These are phyloP conservation scores for Aspergillus carbonarius DNA, from an alignment of 2,329 filamentous ascomycete species.

Conservation along the genomic window DNA sequence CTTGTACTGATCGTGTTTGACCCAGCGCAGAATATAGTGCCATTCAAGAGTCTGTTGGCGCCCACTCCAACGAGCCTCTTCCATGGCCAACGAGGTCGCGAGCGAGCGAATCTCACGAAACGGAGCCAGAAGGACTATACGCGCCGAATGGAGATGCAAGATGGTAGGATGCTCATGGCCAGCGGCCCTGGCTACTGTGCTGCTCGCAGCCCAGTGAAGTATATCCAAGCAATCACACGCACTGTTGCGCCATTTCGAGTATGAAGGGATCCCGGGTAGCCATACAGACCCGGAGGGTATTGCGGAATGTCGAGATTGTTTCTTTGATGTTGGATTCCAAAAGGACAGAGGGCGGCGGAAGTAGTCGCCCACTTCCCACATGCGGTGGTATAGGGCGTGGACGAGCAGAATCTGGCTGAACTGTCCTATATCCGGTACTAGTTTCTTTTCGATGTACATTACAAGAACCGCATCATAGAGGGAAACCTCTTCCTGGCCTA, in stretches of 20 bases:
- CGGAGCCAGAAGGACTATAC: slow-evolving; percentile 54
- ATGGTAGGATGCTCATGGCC: slow-evolving; percentile 57
- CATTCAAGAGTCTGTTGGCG: slow-evolving; percentile 32
- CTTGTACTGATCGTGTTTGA: slow-evolving; percentile 54
- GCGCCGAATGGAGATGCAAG: slow-evolving; percentile 56
- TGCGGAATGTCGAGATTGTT: slow-evolving; percentile 35
- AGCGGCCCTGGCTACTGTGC: slow-evolving; percentile 48
- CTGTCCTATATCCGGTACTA: slow-evolving; percentile 47
- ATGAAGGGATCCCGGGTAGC: slow-evolving; percentile 50
- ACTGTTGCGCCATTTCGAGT: slow-evolving; percentile 48
- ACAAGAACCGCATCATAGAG: slow-evolving; percentile 46
- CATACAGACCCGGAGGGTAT: slow-evolving; percentile 42
- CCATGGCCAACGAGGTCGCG: slow-evolving; percentile 36
- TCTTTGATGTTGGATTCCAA: slow-evolving; percentile 47
- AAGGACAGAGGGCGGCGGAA: slow-evolving; percentile 47
- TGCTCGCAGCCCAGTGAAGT: slow-evolving; percentile 59
- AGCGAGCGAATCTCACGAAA: slow-evolving; percentile 48
- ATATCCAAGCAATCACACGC: slow-evolving; percentile 53
- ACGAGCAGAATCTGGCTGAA: slow-evolving; percentile 52
- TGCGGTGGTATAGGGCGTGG: slow-evolving; percentile 52
- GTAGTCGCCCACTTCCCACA: slow-evolving; percentile 51
- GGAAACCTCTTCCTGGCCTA: slow-evolving; percentile 31
- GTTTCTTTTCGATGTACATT: slow-evolving; percentile 51
- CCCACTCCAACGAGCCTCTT: slow-evolving; percentile 32
- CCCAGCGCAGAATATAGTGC: slow-evolving; percentile 51